Evolutionary conservation across 2,329 filamentous ascomycete species (phyloP).

Genomic region (Aspergillus quadrilineatus): DNA sequence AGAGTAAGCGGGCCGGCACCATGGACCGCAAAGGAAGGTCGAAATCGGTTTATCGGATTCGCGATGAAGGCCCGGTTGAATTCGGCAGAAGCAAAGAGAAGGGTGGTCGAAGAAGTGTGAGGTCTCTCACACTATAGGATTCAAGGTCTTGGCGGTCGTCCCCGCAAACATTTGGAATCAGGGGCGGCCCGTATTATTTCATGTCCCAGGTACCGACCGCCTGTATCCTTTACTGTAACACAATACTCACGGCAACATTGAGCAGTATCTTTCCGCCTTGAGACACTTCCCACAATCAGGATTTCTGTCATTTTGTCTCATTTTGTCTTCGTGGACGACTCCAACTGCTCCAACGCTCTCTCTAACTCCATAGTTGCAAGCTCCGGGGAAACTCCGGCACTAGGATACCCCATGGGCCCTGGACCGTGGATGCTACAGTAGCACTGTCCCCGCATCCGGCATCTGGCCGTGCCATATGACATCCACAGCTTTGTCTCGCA

Average conservation of each 20-base stretch:
- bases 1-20: not conserved
- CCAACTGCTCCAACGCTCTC: too few species aligned
- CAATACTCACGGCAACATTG: not conserved
- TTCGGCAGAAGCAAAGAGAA: not conserved
- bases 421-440: not conserved
- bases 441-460: slow-evolving; percentile 1
- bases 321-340: not conserved
- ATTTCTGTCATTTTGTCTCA: not conserved
- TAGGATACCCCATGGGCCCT: not conserved
- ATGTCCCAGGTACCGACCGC: not conserved
- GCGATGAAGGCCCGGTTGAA: not conserved
- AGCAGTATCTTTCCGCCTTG: not conserved
- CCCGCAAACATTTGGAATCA: not conserved
- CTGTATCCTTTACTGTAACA: too few species aligned
- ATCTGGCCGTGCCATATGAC: not conserved
- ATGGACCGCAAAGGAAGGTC: not conserved
- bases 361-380: not conserved
- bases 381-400: slow-evolving; percentile 1
- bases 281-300: too few species aligned
- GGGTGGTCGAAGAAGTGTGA: not conserved
- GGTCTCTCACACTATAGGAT: not conserved
- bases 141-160: not conserved
- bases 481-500: not conserved
- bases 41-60: not conserved
- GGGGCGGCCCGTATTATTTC: not conserved